Evolutionary conservation across 768 basidiomycete genomes (phyloP), one percentile per base, ranked within the genome.

Genomic region (Favolaschia claudopus): DNA sequence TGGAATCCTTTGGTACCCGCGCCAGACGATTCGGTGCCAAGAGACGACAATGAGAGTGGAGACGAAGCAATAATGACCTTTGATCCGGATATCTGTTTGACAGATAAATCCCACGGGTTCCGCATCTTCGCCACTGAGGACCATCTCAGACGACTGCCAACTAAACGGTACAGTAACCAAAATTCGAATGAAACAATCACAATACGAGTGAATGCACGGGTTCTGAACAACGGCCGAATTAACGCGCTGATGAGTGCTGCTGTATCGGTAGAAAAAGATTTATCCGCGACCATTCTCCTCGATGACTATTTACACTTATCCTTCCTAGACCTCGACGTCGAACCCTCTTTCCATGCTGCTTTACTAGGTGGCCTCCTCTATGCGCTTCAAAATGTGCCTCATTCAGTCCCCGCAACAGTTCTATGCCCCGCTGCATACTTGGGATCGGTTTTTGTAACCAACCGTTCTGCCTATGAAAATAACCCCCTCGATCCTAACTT

Each of bases 81-180:
- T 55, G 53, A 55, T 55, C 53, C 43, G 53, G 13, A 46, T 33
- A 38, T 55, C 43, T 13, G 44, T 14, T 19, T 55, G 34, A 37
- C 51, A 25, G 49, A 51, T 25, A 19, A 39, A 17, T 28, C 49
- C 3, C 49, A 20, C 49, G 38, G 38, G 5, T 51, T 53, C 39
- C 38, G 51, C 19, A 53, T 53, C 17, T 42, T 53, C 19, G 51
- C 51, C 5, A 32, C 28, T 34, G 31, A 42, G 17, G 51, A 53
- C 13, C 39, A 53, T 25, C 32, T 27, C 5, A 53, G 25, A 17
- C 2, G 46, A 37, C 24, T 55, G 6, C 36, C 43, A 14, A 20
- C 53, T 10, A 45, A 38, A 38, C 3, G 42, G 22, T 46, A 46
- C 14, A 24, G 12, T 44, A 20, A 19, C 42, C 32, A 28, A 15